Evolutionary conservation across 371 early-diverging fungal genomes (phyloP).

Genomic region (Chytridium lagenaria): DNA sequence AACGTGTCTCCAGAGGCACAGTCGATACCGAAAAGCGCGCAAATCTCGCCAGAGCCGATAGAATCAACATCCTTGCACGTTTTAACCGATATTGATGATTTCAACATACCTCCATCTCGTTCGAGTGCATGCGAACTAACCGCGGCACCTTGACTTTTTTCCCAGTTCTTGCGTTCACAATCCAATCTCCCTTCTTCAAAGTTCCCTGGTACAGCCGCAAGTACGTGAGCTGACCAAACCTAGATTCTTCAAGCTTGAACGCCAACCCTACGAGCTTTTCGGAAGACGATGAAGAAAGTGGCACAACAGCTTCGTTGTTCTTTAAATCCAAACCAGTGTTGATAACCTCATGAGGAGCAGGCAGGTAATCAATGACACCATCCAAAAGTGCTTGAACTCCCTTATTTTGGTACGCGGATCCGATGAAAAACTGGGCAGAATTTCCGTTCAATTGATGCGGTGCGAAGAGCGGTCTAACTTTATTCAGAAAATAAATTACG

Average conservation of each 20-base stretch:
- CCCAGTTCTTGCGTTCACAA: constrained; percentile 88
- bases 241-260: constrained; percentile 95
- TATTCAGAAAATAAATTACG: constrained; percentile 62
- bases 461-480: constrained; percentile 69
- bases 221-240: constrained; percentile 96
- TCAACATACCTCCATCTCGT: constrained; percentile 83
- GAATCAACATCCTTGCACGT: constrained; percentile 80
- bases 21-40: constrained; percentile 97
- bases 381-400: constrained; percentile 94
- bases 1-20: constrained; percentile 98
- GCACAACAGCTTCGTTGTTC: constrained; percentile 49
- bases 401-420: constrained; percentile 87
- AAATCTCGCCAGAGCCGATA: constrained; percentile 96
- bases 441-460: constrained; percentile 70
- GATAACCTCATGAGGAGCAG: constrained; percentile 74
- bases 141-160: constrained; percentile 95
- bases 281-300: constrained; percentile 58
- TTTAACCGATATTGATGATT: neutral
- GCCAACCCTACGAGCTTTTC: constrained; percentile 84
- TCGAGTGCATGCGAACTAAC: constrained; percentile 97
- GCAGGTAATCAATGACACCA: constrained; percentile 87
- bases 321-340: constrained; percentile 90
- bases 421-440: constrained; percentile 91
- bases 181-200: constrained; percentile 83
- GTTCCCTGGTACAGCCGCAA: constrained; percentile 96